Evolutionary conservation across 2,329 filamentous ascomycete species (phyloP), one percentile per base, ranked within the genome.

Genomic region (Ilyonectria robusta): DNA sequence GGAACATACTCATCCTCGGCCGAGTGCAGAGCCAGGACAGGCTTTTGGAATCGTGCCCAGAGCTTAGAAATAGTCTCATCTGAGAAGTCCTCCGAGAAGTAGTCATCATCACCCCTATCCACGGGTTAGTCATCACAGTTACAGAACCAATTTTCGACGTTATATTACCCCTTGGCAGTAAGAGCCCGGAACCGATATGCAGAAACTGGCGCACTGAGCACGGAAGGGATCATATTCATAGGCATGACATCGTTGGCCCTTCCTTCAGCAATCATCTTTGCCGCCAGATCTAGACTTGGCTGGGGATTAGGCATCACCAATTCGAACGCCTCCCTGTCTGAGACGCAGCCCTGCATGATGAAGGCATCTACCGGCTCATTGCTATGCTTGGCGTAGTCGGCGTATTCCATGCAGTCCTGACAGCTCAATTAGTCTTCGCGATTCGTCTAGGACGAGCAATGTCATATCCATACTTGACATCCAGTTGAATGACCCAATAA

Each of bases 281-380:
- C 80, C 0, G 91, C 89, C 10, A 84, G 75, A 1, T 82, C 79
- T 10, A 91, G 73, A 61, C 80, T 83, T 56, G 78, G 79, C 17
- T 85, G 81, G 67, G 88, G 80, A 6, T 84, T 80, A 5, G 82
- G 74, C 56, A 89, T 81, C 7, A 86, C 76, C 4, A 81, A 76
- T 3, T 80, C 80, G 11, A 92, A 75, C 0, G 86, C 88, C 77
- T 97, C 92, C 33, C 94, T 86, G 78, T 97, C 94, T 1, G 90
- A 93, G 4, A 95, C 91, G 0, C 93, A 91, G 0, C 92, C 94
- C 78, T 97, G 94, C 61, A 97, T 82, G 50, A 97, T 92, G 55
- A 90, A 91, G 40, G 92, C 94, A 66, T 96, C 89, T 2, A 97
- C 82, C 0, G 88, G 87, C 13, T 87, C 81, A 46, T 81, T 79